Evolutionary conservation across 768 basidiomycete species (phyloP).

Genomic region (Leccinum obscurum): DNA sequence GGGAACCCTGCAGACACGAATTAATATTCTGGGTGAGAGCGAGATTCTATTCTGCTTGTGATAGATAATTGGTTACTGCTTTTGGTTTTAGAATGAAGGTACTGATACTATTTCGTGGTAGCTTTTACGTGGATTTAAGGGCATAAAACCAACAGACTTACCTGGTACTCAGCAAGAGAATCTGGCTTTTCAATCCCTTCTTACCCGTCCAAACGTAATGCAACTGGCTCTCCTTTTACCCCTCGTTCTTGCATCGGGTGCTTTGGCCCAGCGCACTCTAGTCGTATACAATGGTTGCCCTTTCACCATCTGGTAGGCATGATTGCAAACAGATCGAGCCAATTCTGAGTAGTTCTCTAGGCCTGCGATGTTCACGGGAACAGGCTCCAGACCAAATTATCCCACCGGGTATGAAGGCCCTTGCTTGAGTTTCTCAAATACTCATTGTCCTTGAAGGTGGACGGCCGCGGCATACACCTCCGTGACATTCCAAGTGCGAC

Average conservation of each 20-base stretch:
- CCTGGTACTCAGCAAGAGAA: not conserved
- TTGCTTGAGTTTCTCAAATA: not conserved
- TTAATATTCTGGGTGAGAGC: no score
- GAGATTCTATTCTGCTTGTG: no score
- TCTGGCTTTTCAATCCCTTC: not conserved
- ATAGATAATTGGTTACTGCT: no score
- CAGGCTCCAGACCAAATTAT: conserved; percentile 46
- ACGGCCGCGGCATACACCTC: conserved; percentile 28
- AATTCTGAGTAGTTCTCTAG: conserved; percentile 23
- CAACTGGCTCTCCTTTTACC: conserved; percentile 26
- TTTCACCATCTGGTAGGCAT: conserved; percentile 62
- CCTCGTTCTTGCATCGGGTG: conserved; percentile 32
- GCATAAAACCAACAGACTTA: no score
- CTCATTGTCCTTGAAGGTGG: conserved; percentile 31
- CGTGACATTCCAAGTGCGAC: conserved; percentile 29
- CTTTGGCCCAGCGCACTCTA: conserved; percentile 52
- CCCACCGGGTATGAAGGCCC: conserved; percentile 43
- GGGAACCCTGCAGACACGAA: no score
- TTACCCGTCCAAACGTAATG: conserved; percentile 15
- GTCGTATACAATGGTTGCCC: conserved; percentile 63
- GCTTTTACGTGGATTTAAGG: no score
- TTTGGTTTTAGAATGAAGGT: no score
- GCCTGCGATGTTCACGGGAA: conserved; percentile 62
- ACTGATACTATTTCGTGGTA: no score
- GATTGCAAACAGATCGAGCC: not conserved